Percentiles rank a stretch among this genome's conserved stretches.
These are phyloP conservation scores for Rhodotorula sp. DNA, from an alignment of 1,284 basidiomycete genomes.

Conservation along the genomic window DNA sequence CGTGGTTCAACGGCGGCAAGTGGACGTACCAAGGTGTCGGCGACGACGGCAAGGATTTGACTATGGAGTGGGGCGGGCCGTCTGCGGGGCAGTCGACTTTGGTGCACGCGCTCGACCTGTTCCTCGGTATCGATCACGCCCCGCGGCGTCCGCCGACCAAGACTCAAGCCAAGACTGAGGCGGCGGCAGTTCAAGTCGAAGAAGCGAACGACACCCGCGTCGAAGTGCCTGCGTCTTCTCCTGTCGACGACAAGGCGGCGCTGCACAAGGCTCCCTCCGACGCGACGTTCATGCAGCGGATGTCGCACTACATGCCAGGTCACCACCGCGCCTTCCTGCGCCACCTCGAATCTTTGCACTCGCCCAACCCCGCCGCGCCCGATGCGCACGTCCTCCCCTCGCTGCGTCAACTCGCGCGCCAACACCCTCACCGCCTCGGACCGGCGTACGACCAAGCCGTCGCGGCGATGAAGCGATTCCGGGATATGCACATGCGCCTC, in stretches of 20 bases:
- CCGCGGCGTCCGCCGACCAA: conserved; percentile 41
- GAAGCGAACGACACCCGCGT: background rate
- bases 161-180: background rate
- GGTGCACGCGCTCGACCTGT: conserved; percentile 84
- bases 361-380: conserved; percentile 61
- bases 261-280: conserved; percentile 38
- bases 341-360: conserved; percentile 58
- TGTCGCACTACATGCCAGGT: conserved; percentile 87
- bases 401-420: conserved; percentile 47
- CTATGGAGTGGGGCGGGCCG: conserved; percentile 71
- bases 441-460: conserved; percentile 36
- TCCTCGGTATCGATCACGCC: conserved; percentile 76
- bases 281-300: conserved; percentile 67
- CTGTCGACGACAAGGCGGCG: background rate
- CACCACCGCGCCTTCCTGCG: conserved; percentile 84
- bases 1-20: conserved; percentile 84
- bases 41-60: conserved; percentile 51
- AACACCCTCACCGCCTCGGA: conserved; percentile 43
- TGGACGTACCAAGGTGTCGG: conserved; percentile 83
- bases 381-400: conserved; percentile 51
- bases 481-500: conserved; percentile 37
- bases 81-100: conserved; percentile 88
- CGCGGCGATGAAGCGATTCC: conserved; percentile 35
- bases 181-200: conserved; percentile 10
- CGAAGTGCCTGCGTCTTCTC: background rate